These are phyloP conservation scores for Penicillium sp. DNA, from an alignment of 2,329 filamentous ascomycete species.

Conservation along the genomic window DNA sequence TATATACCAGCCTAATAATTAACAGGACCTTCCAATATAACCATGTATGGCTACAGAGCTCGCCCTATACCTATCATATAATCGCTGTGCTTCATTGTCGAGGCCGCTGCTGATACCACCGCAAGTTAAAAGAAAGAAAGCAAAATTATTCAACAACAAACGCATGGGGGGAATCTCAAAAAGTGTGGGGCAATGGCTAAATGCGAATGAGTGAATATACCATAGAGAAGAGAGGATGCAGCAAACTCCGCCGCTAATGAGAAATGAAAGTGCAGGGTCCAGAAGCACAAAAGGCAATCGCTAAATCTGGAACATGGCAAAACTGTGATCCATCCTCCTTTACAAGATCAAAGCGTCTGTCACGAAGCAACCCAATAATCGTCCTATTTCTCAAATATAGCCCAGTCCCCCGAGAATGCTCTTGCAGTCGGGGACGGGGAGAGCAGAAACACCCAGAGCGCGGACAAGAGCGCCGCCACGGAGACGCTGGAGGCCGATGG, in stretches of 20 bases:
- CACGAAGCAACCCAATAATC: background rate
- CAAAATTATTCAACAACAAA: slow-evolving; percentile 7
- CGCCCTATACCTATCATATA: too few species aligned
- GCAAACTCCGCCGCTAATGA: slow-evolving; percentile 29
- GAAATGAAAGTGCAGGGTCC: slow-evolving; percentile 14
- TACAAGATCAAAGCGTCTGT: too few species aligned
- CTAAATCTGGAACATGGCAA: slow-evolving; percentile 2
- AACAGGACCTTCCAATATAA: too few species aligned
- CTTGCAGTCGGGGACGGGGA: slow-evolving; percentile 48
- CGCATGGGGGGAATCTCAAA: slow-evolving; percentile 23
- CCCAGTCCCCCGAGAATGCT: slow-evolving; percentile 41
- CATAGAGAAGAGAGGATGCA: slow-evolving; percentile 19
- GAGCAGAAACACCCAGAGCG: slow-evolving; percentile 52
- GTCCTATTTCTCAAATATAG: slow-evolving; percentile 29
- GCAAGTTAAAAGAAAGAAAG: too few species aligned
- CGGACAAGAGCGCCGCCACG: slow-evolving; percentile 56
- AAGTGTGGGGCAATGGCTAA: slow-evolving; percentile 5
- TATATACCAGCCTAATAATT: too few species aligned
- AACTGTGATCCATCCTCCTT: too few species aligned
- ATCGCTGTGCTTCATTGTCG: too few species aligned
- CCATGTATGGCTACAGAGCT: too few species aligned
- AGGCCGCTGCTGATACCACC: too few species aligned
- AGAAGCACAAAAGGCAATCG: slow-evolving; percentile 5
- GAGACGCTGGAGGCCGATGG: slow-evolving; percentile 56
- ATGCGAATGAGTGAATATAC: slow-evolving; percentile 19